Evolutionary conservation across 805 yeast genomes (phyloP), one percentile per base, ranked within the genome.

Genomic region (Monosporozyma aerobia): DNA sequence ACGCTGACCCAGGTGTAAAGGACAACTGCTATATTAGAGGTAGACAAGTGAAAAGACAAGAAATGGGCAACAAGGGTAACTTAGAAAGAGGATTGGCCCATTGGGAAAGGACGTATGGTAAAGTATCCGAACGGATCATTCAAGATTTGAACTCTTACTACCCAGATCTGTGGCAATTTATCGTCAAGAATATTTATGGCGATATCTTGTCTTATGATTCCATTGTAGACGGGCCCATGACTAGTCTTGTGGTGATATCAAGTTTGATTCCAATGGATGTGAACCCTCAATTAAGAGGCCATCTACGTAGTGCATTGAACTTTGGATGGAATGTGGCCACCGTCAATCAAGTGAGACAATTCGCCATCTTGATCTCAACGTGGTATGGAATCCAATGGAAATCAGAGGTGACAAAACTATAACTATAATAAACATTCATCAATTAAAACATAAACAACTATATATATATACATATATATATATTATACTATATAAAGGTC

Each of bases 221-320:
- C 2, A 74, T 87, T 1, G 68, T 90, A 25, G 63, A 73, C 6
- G 81, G 85, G 1, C 73, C 72, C 54, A 92, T 87, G 56, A 84
- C 96, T 0, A 80, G 90, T 22, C 63, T 87, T 54, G 82, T 87
- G 40, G 80, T 90, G 2, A 77, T 90, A 19, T 82, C 92, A 0
- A 77, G 90, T 55, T 73, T 90, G 58, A 81, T 90, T 13, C 96
- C 97, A 0, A 95, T 87, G 64, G 95, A 89, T 66, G 96, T 89
- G n/a, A 87, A 85, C 59, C 95, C 96, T 0, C 96, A 90, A 61
- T 73, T 90, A 59, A 87, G 87, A 68, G 97, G 97, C 0, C 97
- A 90, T 63, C 73, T 90, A 56, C 79, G 77, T 64, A 96, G 96
- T 0, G 96, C 96, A 0, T 55, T 82, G 49, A 88, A 87, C 60